These are phyloP conservation scores for Phyllosticta capitalensis DNA, from an alignment of 2,329 filamentous ascomycete species.

Conservation along the genomic window DNA sequence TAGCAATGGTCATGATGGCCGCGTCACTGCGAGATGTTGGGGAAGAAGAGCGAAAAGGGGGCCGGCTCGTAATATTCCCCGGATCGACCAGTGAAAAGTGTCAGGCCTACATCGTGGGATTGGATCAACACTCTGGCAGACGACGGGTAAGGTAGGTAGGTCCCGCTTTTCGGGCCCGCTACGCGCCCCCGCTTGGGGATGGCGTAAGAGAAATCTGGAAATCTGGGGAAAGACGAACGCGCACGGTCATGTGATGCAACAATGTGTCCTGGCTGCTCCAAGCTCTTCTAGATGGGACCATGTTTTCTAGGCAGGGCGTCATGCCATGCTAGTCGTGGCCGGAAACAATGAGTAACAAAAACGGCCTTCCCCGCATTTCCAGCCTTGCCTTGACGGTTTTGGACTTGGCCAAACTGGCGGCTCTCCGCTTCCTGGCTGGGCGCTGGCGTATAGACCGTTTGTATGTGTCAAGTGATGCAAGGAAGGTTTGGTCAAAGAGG, in stretches of 20 bases:
- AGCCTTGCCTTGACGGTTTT: neutral
- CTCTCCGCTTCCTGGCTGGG: neutral
- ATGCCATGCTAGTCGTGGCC: neutral
- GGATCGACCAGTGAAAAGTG: neutral
- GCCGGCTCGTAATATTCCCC: neutral
- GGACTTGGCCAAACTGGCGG: neutral
- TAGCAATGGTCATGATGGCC: neutral
- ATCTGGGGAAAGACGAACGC: neutral
- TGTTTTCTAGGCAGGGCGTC: neutral
- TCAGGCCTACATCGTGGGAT: neutral
- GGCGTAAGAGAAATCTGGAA: neutral
- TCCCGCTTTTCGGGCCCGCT: neutral
- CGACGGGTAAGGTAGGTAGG: neutral
- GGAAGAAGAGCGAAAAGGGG: neutral
- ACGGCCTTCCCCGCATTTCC: neutral
- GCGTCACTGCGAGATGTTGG: neutral
- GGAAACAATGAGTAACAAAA: neutral
- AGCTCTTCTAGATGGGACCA: neutral
- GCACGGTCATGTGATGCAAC: neutral
- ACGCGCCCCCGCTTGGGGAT: neutral
- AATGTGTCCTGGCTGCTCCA: neutral
- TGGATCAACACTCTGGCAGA: neutral
- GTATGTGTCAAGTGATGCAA: neutral
- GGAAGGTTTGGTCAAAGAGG: neutral
- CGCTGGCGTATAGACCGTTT: neutral